phyloP scores from a whole-genome alignment of 345 rosid genomes.

The Syzygium aromaticum region DNA sequence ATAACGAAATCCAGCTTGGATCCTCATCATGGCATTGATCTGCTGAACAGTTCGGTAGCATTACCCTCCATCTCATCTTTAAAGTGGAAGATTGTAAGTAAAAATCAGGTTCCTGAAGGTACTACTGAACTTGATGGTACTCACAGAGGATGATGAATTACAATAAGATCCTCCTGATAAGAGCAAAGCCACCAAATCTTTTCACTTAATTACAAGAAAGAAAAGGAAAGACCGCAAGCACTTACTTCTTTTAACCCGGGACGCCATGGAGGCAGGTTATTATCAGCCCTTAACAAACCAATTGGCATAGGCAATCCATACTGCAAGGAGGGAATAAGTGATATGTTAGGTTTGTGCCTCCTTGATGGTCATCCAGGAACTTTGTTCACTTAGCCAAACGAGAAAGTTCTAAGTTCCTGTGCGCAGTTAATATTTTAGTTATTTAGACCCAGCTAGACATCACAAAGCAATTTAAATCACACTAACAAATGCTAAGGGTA shows the following conservation, averaged over 20 bases:
- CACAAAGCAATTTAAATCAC: background rate
- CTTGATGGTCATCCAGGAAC: background rate
- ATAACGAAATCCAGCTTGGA: background rate
- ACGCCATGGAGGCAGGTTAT: conserved; percentile 97
- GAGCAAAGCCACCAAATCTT: background rate
- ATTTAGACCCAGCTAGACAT: background rate
- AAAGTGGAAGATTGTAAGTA: background rate
- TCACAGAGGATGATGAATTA: background rate
- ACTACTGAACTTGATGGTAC: background rate
- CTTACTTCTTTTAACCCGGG: conserved; percentile 75
- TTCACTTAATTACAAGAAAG: background rate
- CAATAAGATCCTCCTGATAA: background rate
- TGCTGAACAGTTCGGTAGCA: background rate
- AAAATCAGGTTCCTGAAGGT: background rate
- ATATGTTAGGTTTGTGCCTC: background rate
- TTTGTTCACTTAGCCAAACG: background rate
- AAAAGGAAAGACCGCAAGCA: background rate
- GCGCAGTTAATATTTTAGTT: background rate
- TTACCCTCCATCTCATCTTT: background rate
- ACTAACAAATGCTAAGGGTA: conserved; percentile 3
- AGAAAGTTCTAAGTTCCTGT: background rate
- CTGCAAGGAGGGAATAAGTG: conserved; percentile 29
- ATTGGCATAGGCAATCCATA: conserved; percentile 79
- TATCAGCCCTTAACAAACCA: conserved; percentile 83
- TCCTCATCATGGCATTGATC: background rate